Percentiles rank a stretch among this genome's conserved stretches.
phyloP scores from a whole-genome alignment of 1,284 basidiomycete species.

The Ceratorhiza oryzae-sativae region DNA sequence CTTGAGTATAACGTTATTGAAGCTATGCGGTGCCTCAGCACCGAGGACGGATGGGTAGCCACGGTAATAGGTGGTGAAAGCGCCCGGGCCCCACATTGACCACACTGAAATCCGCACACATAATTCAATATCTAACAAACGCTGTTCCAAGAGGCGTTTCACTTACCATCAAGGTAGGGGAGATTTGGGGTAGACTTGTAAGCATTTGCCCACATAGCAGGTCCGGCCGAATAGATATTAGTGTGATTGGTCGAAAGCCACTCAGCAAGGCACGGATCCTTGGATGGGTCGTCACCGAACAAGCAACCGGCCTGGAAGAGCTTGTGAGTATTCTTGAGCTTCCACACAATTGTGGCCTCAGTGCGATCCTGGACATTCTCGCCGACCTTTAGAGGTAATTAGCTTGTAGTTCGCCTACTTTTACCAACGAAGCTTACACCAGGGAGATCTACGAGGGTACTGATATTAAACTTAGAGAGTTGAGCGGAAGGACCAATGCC shows the following conservation, averaged over 20 bases:
- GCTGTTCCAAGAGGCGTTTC: neutral
- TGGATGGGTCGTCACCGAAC: slow-evolving; percentile 23
- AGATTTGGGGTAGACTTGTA: slow-evolving; percentile 16
- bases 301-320: slow-evolving; percentile 27
- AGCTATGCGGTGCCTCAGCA: slow-evolving; percentile 4
- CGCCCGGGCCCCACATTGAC: slow-evolving; percentile 33
- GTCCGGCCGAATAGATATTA: slow-evolving; percentile 21
- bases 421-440: neutral
- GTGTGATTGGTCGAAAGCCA: slow-evolving; percentile 16
- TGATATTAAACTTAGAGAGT: slow-evolving; percentile 26
- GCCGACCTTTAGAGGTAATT: neutral
- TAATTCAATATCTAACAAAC: neutral
- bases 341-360: slow-evolving; percentile 32
- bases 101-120: slow-evolving; percentile 5
- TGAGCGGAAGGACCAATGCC: slow-evolving; percentile 19
- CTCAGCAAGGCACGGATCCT: slow-evolving; percentile 20
- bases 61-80: slow-evolving; percentile 27
- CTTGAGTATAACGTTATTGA: slow-evolving; percentile 31
- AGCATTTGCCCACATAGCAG: slow-evolving; percentile 25
- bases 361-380: slow-evolving; percentile 27
- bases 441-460: slow-evolving; percentile 3
- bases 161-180: slow-evolving; percentile 21
- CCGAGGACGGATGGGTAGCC: slow-evolving; percentile 21
- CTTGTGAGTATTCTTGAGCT: slow-evolving; percentile 30
- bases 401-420: neutral